Evolutionary conservation across 768 basidiomycete genomes (phyloP).

Genomic region (Wakefieldia striispora): DNA sequence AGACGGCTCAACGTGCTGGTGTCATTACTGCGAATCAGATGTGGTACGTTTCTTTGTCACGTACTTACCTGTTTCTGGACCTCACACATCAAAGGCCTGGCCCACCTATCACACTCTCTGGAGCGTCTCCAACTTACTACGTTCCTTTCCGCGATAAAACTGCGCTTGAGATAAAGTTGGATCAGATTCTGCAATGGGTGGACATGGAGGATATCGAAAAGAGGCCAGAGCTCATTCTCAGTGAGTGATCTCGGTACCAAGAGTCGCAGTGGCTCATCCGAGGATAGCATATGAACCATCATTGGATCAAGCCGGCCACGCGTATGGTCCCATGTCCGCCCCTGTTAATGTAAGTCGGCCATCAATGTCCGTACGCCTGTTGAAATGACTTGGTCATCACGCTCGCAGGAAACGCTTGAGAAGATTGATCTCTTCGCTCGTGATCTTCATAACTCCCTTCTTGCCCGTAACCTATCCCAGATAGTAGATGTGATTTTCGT

Average conservation of each 20-base stretch:
- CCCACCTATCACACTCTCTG: slow-evolving; percentile 66
- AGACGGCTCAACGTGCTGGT: slow-evolving; percentile 73
- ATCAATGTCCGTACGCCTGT: neutral
- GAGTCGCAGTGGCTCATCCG: slow-evolving; percentile 1
- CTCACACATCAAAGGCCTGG: slow-evolving; percentile 60
- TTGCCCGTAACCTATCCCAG: slow-evolving; percentile 70
- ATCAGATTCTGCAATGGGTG: slow-evolving; percentile 79
- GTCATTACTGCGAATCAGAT: slow-evolving; percentile 83
- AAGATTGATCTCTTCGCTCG: slow-evolving; percentile 74
- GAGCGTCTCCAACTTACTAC: slow-evolving; percentile 69
- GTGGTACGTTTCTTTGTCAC: slow-evolving; percentile 57
- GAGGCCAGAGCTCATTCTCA: slow-evolving; percentile 77
- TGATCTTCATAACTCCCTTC: slow-evolving; percentile 60
- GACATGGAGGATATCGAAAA: slow-evolving; percentile 63
- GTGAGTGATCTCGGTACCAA: slow-evolving; percentile 34
- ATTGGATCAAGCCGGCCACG: slow-evolving; percentile 82
- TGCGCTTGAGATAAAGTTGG: slow-evolving; percentile 64
- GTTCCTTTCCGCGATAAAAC: slow-evolving; percentile 69
- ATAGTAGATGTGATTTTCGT: slow-evolving; percentile 90
- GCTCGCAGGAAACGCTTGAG: slow-evolving; percentile 54
- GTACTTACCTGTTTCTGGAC: neutral
- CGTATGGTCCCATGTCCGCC: slow-evolving; percentile 63
- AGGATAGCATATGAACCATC: slow-evolving; percentile 76
- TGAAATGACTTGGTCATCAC: neutral
- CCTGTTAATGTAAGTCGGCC: slow-evolving; percentile 60